phyloP scores from a whole-genome alignment of 2,329 filamentous ascomycete genomes.

The Hyphodiscus sp. region DNA sequence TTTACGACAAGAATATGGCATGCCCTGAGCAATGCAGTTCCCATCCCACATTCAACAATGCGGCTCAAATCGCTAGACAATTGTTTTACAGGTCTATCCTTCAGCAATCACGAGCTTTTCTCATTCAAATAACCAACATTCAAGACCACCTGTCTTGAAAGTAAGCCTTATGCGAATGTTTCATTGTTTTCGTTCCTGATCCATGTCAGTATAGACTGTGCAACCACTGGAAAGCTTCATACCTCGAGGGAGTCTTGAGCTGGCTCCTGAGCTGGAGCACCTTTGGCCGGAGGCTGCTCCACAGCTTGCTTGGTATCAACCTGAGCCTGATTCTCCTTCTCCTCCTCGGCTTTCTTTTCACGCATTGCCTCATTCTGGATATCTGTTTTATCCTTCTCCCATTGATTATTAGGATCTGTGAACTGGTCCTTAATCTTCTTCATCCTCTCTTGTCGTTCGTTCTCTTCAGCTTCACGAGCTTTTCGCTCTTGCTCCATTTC shows the following conservation, averaged over 20 bases:
- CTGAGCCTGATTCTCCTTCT: constrained; percentile 18
- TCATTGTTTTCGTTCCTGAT: neutral
- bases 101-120: neutral
- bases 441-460: constrained; percentile 62
- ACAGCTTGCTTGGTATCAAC: constrained; percentile 6
- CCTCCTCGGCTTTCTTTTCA: constrained; percentile 43
- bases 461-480: constrained; percentile 73
- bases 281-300: constrained; percentile 1
- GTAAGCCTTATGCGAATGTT: neutral
- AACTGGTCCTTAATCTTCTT: constrained; percentile 79
- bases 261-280: constrained; percentile 1
- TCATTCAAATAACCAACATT: neutral
- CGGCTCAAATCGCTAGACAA: neutral
- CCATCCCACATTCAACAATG: neutral
- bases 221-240: neutral
- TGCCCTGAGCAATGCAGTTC: neutral
- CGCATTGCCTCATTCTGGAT: constrained; percentile 63
- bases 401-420: constrained; percentile 68
- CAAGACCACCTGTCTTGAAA: neutral
- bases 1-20: neutral
- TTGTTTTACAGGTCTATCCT: neutral
- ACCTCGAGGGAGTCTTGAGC: constrained; percentile 10
- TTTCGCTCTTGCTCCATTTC: constrained; percentile 90
- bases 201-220: neutral
- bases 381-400: constrained; percentile 82